These are phyloP conservation scores for Aspergillus intermedius DNA, from an alignment of 2,329 filamentous ascomycete species.

Conservation along the genomic window DNA sequence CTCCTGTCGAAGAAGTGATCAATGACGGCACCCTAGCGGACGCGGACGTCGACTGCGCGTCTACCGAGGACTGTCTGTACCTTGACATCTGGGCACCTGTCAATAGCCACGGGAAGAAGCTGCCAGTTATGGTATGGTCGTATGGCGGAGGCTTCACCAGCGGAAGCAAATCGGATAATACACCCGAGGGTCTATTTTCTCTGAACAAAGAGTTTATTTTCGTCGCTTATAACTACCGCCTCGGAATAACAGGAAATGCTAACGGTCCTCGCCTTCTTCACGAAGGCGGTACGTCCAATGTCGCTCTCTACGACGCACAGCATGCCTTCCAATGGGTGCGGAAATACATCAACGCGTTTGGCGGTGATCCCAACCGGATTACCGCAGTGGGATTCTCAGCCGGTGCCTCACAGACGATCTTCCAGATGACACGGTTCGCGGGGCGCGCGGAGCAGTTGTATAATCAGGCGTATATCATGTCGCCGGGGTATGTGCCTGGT, in stretches of 20 bases:
- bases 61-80: slow-evolving; percentile 22
- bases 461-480: slow-evolving; percentile 26
- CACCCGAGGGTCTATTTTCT: slow-evolving; percentile 28
- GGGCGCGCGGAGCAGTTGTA: slow-evolving; percentile 26
- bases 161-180: slow-evolving; percentile 25
- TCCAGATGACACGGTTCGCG: slow-evolving; percentile 27
- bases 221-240: slow-evolving; percentile 30
- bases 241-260: slow-evolving; percentile 28
- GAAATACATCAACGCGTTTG: slow-evolving; percentile 13
- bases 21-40: slow-evolving; percentile 29
- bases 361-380: slow-evolving; percentile 12
- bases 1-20: slow-evolving; percentile 22
- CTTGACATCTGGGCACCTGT: slow-evolving; percentile 16
- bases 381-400: slow-evolving; percentile 14
- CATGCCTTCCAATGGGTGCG: slow-evolving; percentile 13
- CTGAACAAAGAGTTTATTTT: slow-evolving; percentile 26
- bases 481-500: slow-evolving; percentile 28
- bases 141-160: slow-evolving; percentile 22
- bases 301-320: slow-evolving; percentile 12
- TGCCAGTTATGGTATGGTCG: slow-evolving; percentile 26
- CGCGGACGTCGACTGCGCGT: slow-evolving; percentile 27
- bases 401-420: slow-evolving; percentile 8
- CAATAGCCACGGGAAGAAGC: slow-evolving; percentile 17
- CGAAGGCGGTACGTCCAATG: slow-evolving; percentile 20
- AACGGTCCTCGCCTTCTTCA: slow-evolving; percentile 22